These are phyloP conservation scores for Rhododendron griersonianum DNA, from an alignment of 148 eudicot species.

Conservation along the genomic window DNA sequence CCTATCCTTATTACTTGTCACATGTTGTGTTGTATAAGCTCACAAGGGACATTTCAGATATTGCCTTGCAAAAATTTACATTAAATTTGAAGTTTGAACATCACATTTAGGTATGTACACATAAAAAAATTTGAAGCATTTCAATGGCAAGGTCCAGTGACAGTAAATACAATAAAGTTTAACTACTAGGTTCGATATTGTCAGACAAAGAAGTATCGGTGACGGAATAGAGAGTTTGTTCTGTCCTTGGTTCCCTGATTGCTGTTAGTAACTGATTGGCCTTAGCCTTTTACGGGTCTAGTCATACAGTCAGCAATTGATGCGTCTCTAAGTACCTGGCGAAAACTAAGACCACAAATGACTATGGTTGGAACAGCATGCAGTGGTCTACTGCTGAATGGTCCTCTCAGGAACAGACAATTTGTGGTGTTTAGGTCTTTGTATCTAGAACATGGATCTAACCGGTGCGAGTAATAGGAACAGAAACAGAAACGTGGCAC, in stretches of 20 bases:
- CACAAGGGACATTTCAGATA: too few relatives aligned
- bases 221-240: not conserved
- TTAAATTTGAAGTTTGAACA: too few relatives aligned
- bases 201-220: not conserved
- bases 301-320: not conserved
- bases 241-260: not conserved
- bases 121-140: too few relatives aligned
- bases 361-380: not conserved
- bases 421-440: not conserved
- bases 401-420: not conserved
- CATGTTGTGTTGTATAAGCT: too few relatives aligned
- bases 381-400: not conserved
- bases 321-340: not conserved
- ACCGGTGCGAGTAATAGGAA: not conserved
- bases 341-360: not conserved
- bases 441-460: not conserved
- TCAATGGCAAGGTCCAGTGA: too few relatives aligned
- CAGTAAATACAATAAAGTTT: not conserved
- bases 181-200: not conserved
- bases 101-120: too few relatives aligned
- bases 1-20: too few relatives aligned
- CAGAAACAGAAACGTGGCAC: not conserved
- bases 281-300: not conserved
- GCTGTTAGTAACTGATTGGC: not conserved
- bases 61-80: too few relatives aligned